Base-by-base conservation (phyloP, 768 basidiomycete genomes). In the Boletus insuetus region DNA sequence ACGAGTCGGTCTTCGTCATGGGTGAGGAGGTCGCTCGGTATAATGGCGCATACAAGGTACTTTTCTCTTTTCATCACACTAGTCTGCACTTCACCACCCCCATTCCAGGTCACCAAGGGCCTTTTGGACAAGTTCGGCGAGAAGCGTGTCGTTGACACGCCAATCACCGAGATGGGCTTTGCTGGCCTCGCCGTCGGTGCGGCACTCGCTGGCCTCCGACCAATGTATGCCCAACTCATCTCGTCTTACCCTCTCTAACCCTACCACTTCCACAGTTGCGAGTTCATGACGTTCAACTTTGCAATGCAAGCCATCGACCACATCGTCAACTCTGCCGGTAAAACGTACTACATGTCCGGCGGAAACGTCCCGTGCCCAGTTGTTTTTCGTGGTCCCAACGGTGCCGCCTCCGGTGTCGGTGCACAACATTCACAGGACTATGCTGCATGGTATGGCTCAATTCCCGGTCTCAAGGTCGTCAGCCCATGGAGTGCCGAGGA, bases 261-360 rank as follows among this genome's bases (percentile, higher is more conserved):
- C 56, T 34, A 9, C 29, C 19, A 60, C 24, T 31, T 38, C 39
- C 35, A 29, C 56, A 94, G 91, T 67, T 98, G 95, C 82, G 96
- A 98, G 79, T 99, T 98, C 80, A 98, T 98, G 96, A 98, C 96
- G 16, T 98, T 96, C 82, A 98, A 99, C 82, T 98, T 99, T 71
- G 96, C 96, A 61, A 99, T 98, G 96, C 94, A 95, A 76, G 95
- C 97, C 55, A 98, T 99, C 72, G 97, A 99, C 77, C 97, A 99
- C 69, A 99, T 99, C 59, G 94, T 99, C 75, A 99, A 99, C 82
- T 98, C 97, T n/a, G 97, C 90, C 53, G 97, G 93, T 57, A 99
- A 98, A 81, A 99, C 97, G 5, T 95, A 98, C 76, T 99, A 99
- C 83, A 99, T 99, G 97, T 98, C 97, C 38, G 97, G 97, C 55